phyloP scores from a whole-genome alignment of 2,329 filamentous ascomycete species.

The Apiospora kogelbergensis region DNA sequence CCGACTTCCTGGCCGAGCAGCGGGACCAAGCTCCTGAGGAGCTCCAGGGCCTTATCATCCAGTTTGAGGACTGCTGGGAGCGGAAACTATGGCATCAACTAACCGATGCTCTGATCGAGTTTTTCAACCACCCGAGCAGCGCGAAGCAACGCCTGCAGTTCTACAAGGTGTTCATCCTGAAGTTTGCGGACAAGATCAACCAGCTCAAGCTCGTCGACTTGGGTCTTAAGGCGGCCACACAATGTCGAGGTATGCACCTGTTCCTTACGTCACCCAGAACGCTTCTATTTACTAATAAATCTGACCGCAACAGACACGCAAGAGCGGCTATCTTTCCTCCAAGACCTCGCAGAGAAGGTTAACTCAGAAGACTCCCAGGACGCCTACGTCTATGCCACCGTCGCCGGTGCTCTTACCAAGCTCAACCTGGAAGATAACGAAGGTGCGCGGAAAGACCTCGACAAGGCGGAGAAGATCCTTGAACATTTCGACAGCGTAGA shows the following conservation, averaged over 20 bases:
- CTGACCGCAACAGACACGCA: conserved; percentile 65
- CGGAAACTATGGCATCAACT: conserved; percentile 99
- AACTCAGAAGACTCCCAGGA: conserved; percentile 92
- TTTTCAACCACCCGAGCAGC: conserved; percentile 82
- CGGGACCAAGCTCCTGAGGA: conserved; percentile 85
- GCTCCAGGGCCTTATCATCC: conserved; percentile 82
- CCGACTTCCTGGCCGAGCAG: conserved; percentile 89
- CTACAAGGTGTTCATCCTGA: conserved; percentile 93
- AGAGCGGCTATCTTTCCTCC: conserved; percentile 83
- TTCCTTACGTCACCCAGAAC: neutral
- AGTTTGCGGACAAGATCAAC: conserved; percentile 98
- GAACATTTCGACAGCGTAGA: conserved; percentile 94
- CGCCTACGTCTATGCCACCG: conserved; percentile 90
- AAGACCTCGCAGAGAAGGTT: conserved; percentile 81
- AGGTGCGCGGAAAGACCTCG: conserved; percentile 83
- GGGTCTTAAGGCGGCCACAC: conserved; percentile 80
- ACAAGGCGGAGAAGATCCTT: conserved; percentile 82
- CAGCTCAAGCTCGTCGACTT: conserved; percentile 94
- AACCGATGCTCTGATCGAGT: conserved; percentile 82
- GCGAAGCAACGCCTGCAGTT: conserved; percentile 81
- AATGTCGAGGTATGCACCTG: conserved; percentile 67
- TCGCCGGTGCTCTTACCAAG: conserved; percentile 86
- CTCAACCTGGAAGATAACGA: conserved; percentile 76
- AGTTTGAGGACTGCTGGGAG: conserved; percentile 97
- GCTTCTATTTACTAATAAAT: neutral